These are phyloP conservation scores for Penicillium salamii DNA, from an alignment of 495 filamentous ascomycete genomes.

Conservation along the genomic window DNA sequence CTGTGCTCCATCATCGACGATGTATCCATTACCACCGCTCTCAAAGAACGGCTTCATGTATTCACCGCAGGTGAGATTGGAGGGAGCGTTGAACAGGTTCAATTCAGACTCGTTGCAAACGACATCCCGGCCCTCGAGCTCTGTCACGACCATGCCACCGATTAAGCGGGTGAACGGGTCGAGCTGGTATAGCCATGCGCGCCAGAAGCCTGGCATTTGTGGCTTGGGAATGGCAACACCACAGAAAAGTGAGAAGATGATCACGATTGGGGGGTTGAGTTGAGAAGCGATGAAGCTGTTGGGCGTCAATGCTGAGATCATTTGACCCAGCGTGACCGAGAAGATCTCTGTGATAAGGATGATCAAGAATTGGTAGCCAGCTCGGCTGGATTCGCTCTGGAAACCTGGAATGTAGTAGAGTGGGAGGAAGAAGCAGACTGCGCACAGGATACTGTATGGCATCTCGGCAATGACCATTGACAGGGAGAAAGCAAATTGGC, in stretches of 20 bases:
- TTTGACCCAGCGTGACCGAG: constrained; percentile 69
- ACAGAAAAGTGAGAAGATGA: constrained; percentile 79
- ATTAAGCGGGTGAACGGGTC: constrained; percentile 84
- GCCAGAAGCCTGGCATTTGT: constrained; percentile 76
- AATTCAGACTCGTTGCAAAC: constrained; percentile 54
- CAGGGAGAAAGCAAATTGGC: constrained; percentile 65
- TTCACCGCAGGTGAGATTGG: constrained; percentile 60
- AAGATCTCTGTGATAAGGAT: constrained; percentile 75
- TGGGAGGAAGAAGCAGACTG: constrained; percentile 69
- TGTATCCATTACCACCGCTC: constrained; percentile 62
- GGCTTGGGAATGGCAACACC: constrained; percentile 75
- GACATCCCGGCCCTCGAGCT: constrained; percentile 64
- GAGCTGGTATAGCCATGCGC: constrained; percentile 75
- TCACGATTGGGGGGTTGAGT: constrained; percentile 74
- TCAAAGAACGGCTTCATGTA: constrained; percentile 73
- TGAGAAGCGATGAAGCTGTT: constrained; percentile 68
- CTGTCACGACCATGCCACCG: constrained; percentile 72
- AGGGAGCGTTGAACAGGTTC: constrained; percentile 60
- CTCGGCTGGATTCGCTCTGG: constrained; percentile 50
- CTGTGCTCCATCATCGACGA: constrained; percentile 55
- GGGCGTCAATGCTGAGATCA: constrained; percentile 66
- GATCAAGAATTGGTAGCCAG: constrained; percentile 82
- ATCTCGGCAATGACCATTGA: constrained; percentile 73
- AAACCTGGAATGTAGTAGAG: constrained; percentile 73
- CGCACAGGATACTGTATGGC: constrained; percentile 72